A percentile compares a stretch with the other conserved stretches of the same genome.
Evolutionary conservation across 2,329 filamentous ascomycete species (phyloP).

Genomic region (Ophiostoma ulmi): DNA sequence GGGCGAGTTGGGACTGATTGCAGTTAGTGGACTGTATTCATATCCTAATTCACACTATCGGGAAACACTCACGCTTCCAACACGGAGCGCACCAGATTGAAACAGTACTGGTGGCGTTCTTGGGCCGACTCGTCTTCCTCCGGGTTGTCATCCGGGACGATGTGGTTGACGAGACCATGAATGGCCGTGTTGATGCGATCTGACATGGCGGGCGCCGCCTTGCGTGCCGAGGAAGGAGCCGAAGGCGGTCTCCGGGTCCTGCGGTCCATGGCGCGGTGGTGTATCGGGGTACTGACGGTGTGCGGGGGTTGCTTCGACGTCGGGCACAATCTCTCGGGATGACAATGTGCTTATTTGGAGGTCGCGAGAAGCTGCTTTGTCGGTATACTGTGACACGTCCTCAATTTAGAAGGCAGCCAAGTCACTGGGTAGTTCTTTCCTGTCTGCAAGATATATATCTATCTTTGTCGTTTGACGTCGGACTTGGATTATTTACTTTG

Average conservation of each 20-base stretch:
- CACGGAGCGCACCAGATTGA: constrained; percentile 47
- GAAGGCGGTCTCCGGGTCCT: constrained; percentile 19
- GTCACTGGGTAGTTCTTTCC: background rate
- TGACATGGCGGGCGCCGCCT: constrained; percentile 53
- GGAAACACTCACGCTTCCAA: constrained; percentile 44
- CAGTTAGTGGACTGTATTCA: background rate
- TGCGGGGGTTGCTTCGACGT: background rate
- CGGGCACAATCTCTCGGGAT: background rate
- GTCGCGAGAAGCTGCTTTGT: background rate
- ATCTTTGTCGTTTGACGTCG: constrained; percentile 15
- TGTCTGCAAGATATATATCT: background rate
- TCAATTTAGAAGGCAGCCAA: background rate
- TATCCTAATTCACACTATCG: background rate
- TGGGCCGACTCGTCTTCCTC: constrained; percentile 65
- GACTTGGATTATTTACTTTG: background rate
- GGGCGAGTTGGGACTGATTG: constrained; percentile 38
- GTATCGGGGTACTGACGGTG: constrained; percentile 12
- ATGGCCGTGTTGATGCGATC: constrained; percentile 73
- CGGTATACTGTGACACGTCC: background rate
- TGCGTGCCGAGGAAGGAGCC: constrained; percentile 29
- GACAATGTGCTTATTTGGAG: background rate
- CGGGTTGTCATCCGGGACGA: constrained; percentile 61
- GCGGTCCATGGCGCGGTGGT: constrained; percentile 23
- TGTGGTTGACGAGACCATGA: constrained; percentile 68
- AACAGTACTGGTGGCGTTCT: constrained; percentile 61